Evolutionary conservation across 495 filamentous ascomycete genomes (phyloP).

Genomic region (Neurospora cerealis): DNA sequence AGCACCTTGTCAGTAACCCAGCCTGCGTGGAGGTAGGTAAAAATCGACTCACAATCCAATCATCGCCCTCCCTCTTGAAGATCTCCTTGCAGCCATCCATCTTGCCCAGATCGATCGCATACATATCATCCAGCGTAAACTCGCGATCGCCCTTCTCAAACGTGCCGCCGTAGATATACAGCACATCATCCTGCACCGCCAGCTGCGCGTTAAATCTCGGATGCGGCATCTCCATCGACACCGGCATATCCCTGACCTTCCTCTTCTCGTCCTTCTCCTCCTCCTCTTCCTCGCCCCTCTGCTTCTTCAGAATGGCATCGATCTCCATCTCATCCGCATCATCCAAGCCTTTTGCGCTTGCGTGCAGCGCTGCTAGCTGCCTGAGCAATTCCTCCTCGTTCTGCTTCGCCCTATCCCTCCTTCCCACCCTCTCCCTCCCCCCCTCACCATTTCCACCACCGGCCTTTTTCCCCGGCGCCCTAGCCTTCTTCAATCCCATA

Average conservation of each 20-base stretch:
- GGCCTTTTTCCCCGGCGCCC: slow-evolving; percentile 45
- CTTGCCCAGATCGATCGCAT: slow-evolving; percentile 81
- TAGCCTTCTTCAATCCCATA: slow-evolving; percentile 62
- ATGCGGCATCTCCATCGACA: slow-evolving; percentile 72
- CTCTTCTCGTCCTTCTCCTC: slow-evolving; percentile 39
- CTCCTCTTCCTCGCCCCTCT: slow-evolving; percentile 17
- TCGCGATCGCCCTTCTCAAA: slow-evolving; percentile 92
- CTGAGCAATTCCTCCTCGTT: slow-evolving; percentile 83
- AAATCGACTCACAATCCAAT: slow-evolving; percentile 56
- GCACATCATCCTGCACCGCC: slow-evolving; percentile 79
- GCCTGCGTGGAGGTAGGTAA: background rate
- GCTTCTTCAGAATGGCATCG: slow-evolving; percentile 13
- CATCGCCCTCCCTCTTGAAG: slow-evolving; percentile 72
- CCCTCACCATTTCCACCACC: slow-evolving; percentile 27
- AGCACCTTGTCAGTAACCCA: slow-evolving; percentile 14
- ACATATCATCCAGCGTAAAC: slow-evolving; percentile 90
- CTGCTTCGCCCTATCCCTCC: slow-evolving; percentile 63
- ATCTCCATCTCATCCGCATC: slow-evolving; percentile 49
- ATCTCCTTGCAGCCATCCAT: slow-evolving; percentile 85
- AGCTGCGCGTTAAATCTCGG: slow-evolving; percentile 81
- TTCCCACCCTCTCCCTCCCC: slow-evolving; percentile 40
- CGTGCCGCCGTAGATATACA: slow-evolving; percentile 91
- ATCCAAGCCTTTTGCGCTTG: slow-evolving; percentile 22
- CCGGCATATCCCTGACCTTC: slow-evolving; percentile 40
- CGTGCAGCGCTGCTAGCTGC: slow-evolving; percentile 71